Base-by-base conservation (phyloP, 148 eudicot genomes). In the Simmondsia chinensis region DNA sequence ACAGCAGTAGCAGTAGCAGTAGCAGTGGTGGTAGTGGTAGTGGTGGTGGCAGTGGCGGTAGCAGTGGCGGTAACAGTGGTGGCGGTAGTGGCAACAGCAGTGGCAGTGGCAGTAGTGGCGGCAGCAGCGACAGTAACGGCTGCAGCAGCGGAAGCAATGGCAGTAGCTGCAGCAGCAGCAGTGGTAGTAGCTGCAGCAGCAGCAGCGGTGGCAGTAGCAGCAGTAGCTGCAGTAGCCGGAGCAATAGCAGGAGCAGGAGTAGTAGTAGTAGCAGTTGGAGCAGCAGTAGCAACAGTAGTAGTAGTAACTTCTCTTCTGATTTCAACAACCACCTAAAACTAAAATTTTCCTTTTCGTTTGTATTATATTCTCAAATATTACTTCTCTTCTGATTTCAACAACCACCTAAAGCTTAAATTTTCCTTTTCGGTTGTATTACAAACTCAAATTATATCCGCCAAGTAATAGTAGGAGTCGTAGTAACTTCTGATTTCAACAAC, bases 21-120 rank as follows among this genome's bases (percentile, higher is more conserved):
- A 32, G 52, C n/a, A 48, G 52, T 20, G n/a, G 52, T 32, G 20
- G 52, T 32, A 48, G 52, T 8, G 33, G 52, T 31, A 32, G 52
- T 10, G 33, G 52, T 5, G 20, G 52, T 3, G 33, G 52, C 8
- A 48, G 52, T n/a, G 20, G 52, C 15, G 20, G 52, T 6, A 48
- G 52, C 16, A 32, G 52, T 12, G 33, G 39, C 5, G 33, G 52
- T 5, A 48, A 27, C 13, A 48, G 52, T 9, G 33, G 52, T 3
- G 20, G 52, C 11, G 33, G 39, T 20, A 48, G 52, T n/a, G 33
- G 52, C 10, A 32, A 39, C 7, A 48, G 52, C 9, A 48, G 52
- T 11, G 20, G 39, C 16, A 19, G 27, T n/a, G 33, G 52, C 12
- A 48, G 52, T 10, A 48, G 52, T 7, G 33, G 52, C 25, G 33